Base-by-base conservation (phyloP, 768 basidiomycete species). In the Collybiopsis confluens region DNA sequence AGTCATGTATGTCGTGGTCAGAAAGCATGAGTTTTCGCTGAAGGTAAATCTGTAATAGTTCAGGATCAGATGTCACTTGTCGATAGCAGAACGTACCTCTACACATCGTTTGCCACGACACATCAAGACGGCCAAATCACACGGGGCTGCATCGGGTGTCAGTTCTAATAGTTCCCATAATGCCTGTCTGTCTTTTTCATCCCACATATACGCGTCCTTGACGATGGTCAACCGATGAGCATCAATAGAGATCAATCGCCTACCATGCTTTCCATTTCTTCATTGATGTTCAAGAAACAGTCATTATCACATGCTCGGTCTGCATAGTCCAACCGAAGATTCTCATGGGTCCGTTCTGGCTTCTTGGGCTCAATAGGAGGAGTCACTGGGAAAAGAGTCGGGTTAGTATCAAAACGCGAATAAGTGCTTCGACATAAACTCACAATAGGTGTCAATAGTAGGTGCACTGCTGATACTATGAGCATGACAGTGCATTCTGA, bases 81-180 rank as follows among this genome's bases (percentile, higher is more conserved):
- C n/a, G n/a, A 21, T 36, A 15, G 7, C n/a, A 46, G 15, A 49
- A 35, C 59, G 33, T 56, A 77, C 81, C 65, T 82, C 71, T 26
- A 65, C 63, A 54, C 82, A 85, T 9, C 72, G 69, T 54, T 71
- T 77, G 10, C 73, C 68, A n/a, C n/a, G n/a, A 44, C 76, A 77
- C 27, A 83, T 70, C 1, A 66, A 70, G 1, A 66, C 56, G 18
- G 81, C 75, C 24, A 83, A 56, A 56, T 79, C 69, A 56, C 83
- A 85, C 0, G 81, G 80, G 16, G 62, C 57, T 20, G 73, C 55
- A 52, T 82, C 74, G 7, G 82, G 79, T 10, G 69, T 62, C 26
- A 79, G 59, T 13, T 68, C 69, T 9, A 83, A 61, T 0, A 79
- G 54, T 30, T 43, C 42, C 42, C 20, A 11, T 23, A 43, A 23